Conservation (phyloP, 108 stramenopile species). For the Mayamaea pseudoterrestris region DNA sequence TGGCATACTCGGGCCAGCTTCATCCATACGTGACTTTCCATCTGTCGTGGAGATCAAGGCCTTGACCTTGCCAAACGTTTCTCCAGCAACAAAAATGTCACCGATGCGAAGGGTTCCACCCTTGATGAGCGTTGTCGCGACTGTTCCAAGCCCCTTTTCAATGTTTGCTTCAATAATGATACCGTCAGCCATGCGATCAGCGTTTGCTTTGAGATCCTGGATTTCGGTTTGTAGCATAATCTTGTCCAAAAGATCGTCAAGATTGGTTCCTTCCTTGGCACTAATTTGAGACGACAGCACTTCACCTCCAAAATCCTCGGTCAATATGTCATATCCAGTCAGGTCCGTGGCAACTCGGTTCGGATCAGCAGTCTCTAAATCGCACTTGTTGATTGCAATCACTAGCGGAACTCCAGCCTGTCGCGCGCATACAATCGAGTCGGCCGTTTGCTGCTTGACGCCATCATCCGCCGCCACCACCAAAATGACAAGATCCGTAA, state of each 20-base stretch:
- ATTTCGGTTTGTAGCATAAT: conserved; percentile 94
- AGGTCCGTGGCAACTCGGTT: conserved; percentile 75
- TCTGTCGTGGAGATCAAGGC: conserved; percentile 61
- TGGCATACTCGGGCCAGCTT: conserved; percentile 85
- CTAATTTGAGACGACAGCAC: conserved; percentile 84
- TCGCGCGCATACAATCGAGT: conserved; percentile 88
- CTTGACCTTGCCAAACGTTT: conserved; percentile 79
- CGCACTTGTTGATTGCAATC: conserved; percentile 97
- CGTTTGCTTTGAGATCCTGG: conserved; percentile 86
- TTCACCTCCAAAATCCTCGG: conserved; percentile 93
- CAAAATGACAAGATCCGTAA: conserved; percentile 97
- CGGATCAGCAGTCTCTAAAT: conserved; percentile 80
- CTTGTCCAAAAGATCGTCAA: conserved; percentile 89
- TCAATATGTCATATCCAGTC: conserved; percentile 80
- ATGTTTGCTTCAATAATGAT: conserved; percentile 90
- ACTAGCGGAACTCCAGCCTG: conserved; percentile 90
- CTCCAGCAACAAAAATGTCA: conserved; percentile 89
- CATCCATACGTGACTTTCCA: conserved; percentile 73
- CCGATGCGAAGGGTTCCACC: conserved; percentile 90
- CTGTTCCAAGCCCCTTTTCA: conserved; percentile 86
- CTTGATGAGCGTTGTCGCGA: conserved; percentile 90
- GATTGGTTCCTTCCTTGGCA: conserved; percentile 81
- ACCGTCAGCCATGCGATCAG: conserved; percentile 78
- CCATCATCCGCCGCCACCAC: conserved; percentile 99
- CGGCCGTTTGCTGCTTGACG: conserved; percentile 95